Evolutionary conservation across 2,329 filamentous ascomycete genomes (phyloP), one percentile per base, ranked within the genome.

Genomic region (Hysterium pulicare): DNA sequence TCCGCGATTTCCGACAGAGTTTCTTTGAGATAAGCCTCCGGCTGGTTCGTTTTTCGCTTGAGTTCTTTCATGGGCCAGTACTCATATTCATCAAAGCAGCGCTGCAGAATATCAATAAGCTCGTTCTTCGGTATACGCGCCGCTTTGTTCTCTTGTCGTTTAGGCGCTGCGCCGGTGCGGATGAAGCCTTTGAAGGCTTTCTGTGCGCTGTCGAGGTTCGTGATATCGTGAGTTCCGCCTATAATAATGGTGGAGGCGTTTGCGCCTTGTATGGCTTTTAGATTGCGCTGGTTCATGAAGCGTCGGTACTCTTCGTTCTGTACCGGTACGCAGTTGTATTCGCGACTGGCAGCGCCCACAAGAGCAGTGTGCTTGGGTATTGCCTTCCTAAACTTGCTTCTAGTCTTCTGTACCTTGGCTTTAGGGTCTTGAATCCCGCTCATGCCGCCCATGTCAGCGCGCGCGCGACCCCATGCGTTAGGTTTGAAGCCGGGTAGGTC

Each of bases 61-160:
- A 98, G 79, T 4, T 86, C 81, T 61, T 88, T 90, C 76, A 97
- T 87, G n/a, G 86, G 83, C 90, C 91, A 98, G 69, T 93, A 97
- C 56, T 84, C 83, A 75, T 86, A 95, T 58, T 86, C 75, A 43
- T 84, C 81, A 81, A 96, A 98, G 62, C 84, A 86, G 37, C 78
- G 72, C 73, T 91, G 90, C 47, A 98, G 83, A 50, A 81, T 78
- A 70, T 96, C 90, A 69, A 95, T 72, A 49, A 98, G 82, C 58
- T 93, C 86, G 74, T 89, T 85, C 67, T 90, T 83, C 33, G 89
- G 84, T 70, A 97, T 90, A 70, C 93, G 90, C 24, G 88, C 86
- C 21, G 87, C 85, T 73, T 97, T 96, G 69, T 88, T 84, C 55
- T 87, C 84, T 64, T 81, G 78, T 5, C 38, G 30, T n/a, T 10